Percentiles rank a stretch among this genome's conserved stretches.
Conservation (phyloP, 805 yeast species). For the Metschnikowia anglica region DNA sequence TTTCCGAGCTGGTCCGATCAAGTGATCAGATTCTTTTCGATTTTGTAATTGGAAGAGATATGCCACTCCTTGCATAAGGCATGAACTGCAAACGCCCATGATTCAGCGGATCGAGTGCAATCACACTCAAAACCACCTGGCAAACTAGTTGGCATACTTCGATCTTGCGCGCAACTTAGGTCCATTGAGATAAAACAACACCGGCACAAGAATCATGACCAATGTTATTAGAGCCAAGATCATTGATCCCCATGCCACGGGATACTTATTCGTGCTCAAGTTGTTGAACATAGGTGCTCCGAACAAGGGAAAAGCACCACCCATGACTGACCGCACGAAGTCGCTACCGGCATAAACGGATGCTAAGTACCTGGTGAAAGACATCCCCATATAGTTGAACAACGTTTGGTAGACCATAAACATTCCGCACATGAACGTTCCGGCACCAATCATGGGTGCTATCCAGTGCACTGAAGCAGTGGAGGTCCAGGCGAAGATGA, state of each 20-base stretch:
- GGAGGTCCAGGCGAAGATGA: slow-evolving; percentile 16
- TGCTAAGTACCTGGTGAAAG: slow-evolving; percentile 13
- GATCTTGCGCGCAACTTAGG: slow-evolving; percentile 17
- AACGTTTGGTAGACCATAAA: slow-evolving; percentile 17
- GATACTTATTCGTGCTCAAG: slow-evolving; percentile 8
- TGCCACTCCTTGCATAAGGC: too few species aligned
- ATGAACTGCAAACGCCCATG: too few species aligned
- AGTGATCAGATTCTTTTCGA: too few species aligned
- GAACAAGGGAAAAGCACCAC: slow-evolving; percentile 18
- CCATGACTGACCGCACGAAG: slow-evolving; percentile 14
- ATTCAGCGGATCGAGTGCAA: too few species aligned
- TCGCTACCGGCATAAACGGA: slow-evolving; percentile 16
- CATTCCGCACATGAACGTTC: slow-evolving; percentile 11
- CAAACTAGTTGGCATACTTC: slow-evolving; percentile 11
- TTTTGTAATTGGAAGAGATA: too few species aligned
- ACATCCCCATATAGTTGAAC: slow-evolving; percentile 16
- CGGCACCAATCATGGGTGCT: slow-evolving; percentile 16
- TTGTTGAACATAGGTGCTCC: slow-evolving; percentile 14
- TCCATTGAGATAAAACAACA: slow-evolving; percentile 12
- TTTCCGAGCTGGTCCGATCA: too few species aligned
- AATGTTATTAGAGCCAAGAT: too few species aligned
- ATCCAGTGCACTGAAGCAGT: slow-evolving; percentile 15
- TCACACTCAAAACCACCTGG: too few species aligned
- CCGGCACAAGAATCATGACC: slow-evolving; percentile 12
- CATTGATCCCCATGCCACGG: slow-evolving; percentile 19